Evolutionary conservation across 345 rosid species (phyloP).

Genomic region (Theobroma cacao): DNA sequence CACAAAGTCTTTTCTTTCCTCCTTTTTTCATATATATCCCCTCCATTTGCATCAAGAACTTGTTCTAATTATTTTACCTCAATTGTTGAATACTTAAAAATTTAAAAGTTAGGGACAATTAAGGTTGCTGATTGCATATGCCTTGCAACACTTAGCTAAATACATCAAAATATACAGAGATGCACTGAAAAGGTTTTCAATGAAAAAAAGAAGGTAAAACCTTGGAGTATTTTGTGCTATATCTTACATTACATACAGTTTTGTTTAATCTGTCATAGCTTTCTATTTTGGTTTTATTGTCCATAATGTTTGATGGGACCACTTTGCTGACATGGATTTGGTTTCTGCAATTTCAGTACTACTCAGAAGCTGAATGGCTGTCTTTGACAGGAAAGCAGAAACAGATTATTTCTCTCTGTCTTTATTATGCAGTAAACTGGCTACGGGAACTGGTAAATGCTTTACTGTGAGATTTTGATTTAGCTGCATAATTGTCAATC

Average conservation of each 20-base stretch:
- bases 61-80: neutral
- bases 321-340: slow-evolving; percentile 29
- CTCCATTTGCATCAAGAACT: neutral
- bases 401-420: slow-evolving; percentile 54
- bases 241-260: neutral
- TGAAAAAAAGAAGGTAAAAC: neutral
- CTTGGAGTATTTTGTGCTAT: neutral
- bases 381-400: slow-evolving; percentile 66
- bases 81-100: neutral
- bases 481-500: slow-evolving; percentile 8
- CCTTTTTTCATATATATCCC: neutral
- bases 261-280: neutral
- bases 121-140: neutral
- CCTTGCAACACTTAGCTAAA: neutral
- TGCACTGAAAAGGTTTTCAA: neutral
- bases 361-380: slow-evolving; percentile 48
- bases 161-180: neutral
- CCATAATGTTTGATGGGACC: neutral
- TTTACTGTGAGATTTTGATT: slow-evolving; percentile 13
- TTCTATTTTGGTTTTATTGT: slow-evolving; percentile 2
- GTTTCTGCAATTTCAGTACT: slow-evolving; percentile 51
- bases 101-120: neutral
- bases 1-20: neutral
- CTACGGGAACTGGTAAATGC: slow-evolving; percentile 69
- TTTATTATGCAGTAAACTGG: slow-evolving; percentile 79